phyloP scores from a whole-genome alignment of 2,329 filamentous ascomycete genomes.

The Fusarium chaquense region DNA sequence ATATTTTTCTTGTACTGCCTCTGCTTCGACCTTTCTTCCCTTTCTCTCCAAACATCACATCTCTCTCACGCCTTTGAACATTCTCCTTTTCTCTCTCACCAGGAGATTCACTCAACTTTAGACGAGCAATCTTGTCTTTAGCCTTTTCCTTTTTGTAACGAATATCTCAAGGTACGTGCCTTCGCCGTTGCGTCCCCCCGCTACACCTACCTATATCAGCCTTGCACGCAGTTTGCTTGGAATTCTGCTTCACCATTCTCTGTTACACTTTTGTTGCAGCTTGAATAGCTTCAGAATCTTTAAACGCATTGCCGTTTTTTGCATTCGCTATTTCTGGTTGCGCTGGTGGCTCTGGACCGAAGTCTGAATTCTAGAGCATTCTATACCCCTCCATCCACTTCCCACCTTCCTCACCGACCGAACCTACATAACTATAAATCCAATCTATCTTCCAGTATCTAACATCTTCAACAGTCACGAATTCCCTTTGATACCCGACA shows the following conservation, averaged over 20 bases:
- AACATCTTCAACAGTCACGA: constrained; percentile 44
- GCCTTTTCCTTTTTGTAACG: constrained; percentile 44
- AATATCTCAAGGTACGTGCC: constrained; percentile 45
- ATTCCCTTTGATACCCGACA: constrained; percentile 62
- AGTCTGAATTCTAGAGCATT: constrained; percentile 33
- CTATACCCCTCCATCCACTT: constrained; percentile 37
- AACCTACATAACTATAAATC: constrained; percentile 9
- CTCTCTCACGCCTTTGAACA: constrained; percentile 33
- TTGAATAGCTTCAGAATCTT: constrained; percentile 5
- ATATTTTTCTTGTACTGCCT: constrained; percentile 54
- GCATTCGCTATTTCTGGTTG: constrained; percentile 2
- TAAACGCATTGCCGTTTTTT: not conserved
- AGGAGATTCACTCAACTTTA: constrained; percentile 41
- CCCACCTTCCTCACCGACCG: constrained; percentile 19
- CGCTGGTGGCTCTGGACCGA: not conserved
- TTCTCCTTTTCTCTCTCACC: constrained; percentile 36
- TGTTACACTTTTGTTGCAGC: not conserved
- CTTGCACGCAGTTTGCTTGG: constrained; percentile 14
- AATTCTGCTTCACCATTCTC: not conserved
- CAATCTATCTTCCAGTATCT: constrained; percentile 22
- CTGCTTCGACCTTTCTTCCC: constrained; percentile 43
- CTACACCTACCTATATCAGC: constrained; percentile 16
- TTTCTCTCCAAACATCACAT: constrained; percentile 41
- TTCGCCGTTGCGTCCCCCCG: constrained; percentile 4
- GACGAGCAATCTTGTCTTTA: constrained; percentile 45